A percentile compares a stretch with the other conserved stretches of the same genome.
phyloP scores from a whole-genome alignment of 2,329 filamentous ascomycete species.

The Falciphora oryzae region DNA sequence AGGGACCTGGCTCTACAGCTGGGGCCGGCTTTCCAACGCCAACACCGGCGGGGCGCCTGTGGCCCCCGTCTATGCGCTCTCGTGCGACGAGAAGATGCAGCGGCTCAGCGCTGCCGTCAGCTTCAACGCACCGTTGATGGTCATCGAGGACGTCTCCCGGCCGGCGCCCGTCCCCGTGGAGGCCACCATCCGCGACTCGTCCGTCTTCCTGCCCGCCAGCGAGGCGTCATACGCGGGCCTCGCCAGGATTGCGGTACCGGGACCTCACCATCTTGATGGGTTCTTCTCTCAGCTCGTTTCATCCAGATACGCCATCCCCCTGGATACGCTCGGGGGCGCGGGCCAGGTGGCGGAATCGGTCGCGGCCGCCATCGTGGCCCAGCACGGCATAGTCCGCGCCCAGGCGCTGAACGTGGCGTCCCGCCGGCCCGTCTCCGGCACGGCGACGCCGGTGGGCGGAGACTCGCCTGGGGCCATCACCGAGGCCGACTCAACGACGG shows the following conservation, averaged over 20 bases:
- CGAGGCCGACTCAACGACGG: slow-evolving; percentile 5
- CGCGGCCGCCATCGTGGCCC: slow-evolving; percentile 27
- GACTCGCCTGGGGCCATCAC: slow-evolving; percentile 12
- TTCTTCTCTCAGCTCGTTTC: slow-evolving; percentile 31
- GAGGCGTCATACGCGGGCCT: slow-evolving; percentile 24
- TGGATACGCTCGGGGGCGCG: slow-evolving; percentile 19
- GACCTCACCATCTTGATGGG: slow-evolving; percentile 23
- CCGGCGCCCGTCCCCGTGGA: slow-evolving; percentile 23
- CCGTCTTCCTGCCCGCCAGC: slow-evolving; percentile 18
- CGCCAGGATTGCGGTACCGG: slow-evolving; percentile 19
- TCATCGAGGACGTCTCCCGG: slow-evolving; percentile 21
- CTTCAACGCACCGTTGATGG: slow-evolving; percentile 17
- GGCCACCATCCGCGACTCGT: slow-evolving; percentile 16
- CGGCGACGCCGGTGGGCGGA: slow-evolving; percentile 11
- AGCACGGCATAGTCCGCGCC: slow-evolving; percentile 31
- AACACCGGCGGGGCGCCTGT: slow-evolving; percentile 22
- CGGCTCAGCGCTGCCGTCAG: slow-evolving; percentile 16
- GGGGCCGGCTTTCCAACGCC: slow-evolving; percentile 25
- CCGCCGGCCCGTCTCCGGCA: slow-evolving; percentile 20
- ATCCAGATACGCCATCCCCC: slow-evolving; percentile 27
- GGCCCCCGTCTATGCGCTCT: slow-evolving; percentile 25
- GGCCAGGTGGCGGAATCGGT: slow-evolving; percentile 17
- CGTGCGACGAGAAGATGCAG: slow-evolving; percentile 30
- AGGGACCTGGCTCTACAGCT: slow-evolving; percentile 26
- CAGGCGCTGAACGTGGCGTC: slow-evolving; percentile 27